Percentiles rank a stretch among this genome's conserved stretches.
phyloP scores from a whole-genome alignment of 495 filamentous ascomycete species.

The Penicillium samsonianum region DNA sequence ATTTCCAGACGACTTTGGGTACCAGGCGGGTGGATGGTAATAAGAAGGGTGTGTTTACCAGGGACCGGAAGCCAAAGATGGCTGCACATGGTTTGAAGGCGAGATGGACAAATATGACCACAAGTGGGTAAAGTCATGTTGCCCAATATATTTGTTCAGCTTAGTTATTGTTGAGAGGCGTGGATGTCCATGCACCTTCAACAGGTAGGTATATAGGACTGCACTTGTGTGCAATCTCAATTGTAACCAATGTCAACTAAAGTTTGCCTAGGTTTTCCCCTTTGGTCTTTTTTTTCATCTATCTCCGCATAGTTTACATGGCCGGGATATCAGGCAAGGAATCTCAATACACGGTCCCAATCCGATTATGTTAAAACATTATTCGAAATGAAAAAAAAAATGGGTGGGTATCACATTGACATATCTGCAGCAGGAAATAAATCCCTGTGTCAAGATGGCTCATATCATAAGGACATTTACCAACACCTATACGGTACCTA shows the following conservation, averaged over 20 bases:
- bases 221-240: background rate
- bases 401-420: background rate
- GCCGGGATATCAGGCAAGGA: background rate
- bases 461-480: background rate
- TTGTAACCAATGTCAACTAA: background rate
- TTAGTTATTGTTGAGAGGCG: too few species aligned
- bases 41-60: conserved; percentile 10
- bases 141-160: background rate
- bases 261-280: background rate
- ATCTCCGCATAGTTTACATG: background rate
- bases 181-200: too few species aligned
- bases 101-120: background rate
- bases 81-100: conserved; percentile 2
- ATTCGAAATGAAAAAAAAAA: background rate
- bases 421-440: background rate
- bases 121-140: background rate
- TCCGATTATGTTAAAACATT: background rate
- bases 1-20: conserved; percentile 12
- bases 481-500: background rate
- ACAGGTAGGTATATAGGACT: background rate
- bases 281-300: background rate
- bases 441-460: background rate
- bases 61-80: conserved; percentile 10
- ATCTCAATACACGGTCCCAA: background rate
- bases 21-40: conserved; percentile 7